Evolutionary conservation across 129 eudicot species (phyloP), one percentile per base, ranked within the genome.

Genomic region (Helichrysum umbraculigerum): DNA sequence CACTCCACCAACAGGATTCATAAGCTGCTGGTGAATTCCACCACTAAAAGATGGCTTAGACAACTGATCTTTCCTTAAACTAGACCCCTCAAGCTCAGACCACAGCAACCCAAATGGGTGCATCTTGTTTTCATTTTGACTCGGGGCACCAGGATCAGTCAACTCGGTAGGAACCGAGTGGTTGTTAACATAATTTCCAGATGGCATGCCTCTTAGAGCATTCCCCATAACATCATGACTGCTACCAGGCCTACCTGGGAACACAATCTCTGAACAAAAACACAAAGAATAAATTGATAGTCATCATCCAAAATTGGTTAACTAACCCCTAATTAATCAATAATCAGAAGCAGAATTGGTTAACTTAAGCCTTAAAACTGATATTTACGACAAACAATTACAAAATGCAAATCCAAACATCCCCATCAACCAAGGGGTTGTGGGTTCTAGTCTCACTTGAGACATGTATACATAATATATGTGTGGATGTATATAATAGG

Each of bases 51-150:
- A 66, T 47, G 42, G 41, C 70, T 69, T 69, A 11, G 85, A 77
- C 17, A 17, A 14, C 70, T 76, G 86, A 59, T 81, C 84, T 21
- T 81, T 90, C 78, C 90, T 83, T 22, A 86, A 66, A 73, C 84
- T 68, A 21, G 86, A 73, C 68, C 87, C 90, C 79, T 93, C 92
- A 72, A 93, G 96, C 81, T 93, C 98, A 56, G 98, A 93, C 98
- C 97, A 88, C 76, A 87, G 69, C 80, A 93, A 72, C 75, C 97
- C 93, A 84, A 93, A 88, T 1, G 97, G 97, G 76, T 91, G 96
- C 87, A 93, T 73, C 86, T 88, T 86, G 72, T 84, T 86, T 25
- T 79, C 86, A 16, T 78, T 85, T 37, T 81, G 88, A 63, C 54
- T 82, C 30, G 76, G 75, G 39, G 64, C 25, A 17, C 80, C 86